Percentiles rank a stretch among this genome's conserved stretches.
Conservation (phyloP, 345 rosid species). For the Turnera subulata region DNA sequence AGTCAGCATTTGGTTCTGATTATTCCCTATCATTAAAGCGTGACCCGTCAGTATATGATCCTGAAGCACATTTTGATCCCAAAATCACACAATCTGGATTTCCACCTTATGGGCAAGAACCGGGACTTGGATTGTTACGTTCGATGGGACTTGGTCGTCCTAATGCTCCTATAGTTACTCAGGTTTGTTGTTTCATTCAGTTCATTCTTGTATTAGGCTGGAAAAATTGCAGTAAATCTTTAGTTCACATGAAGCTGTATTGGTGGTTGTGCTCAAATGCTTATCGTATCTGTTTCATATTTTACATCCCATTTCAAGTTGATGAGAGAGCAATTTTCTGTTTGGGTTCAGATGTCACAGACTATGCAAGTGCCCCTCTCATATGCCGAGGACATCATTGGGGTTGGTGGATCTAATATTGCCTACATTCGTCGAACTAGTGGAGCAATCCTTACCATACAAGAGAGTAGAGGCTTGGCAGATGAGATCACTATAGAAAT, state of each 20-base stretch:
- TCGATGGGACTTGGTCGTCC: slow-evolving; percentile 27
- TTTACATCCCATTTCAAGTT: too few relatives aligned
- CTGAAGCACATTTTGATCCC: slow-evolving; percentile 24
- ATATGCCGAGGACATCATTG: slow-evolving; percentile 36
- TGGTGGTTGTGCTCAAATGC: not conserved
- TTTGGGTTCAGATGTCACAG: slow-evolving; percentile 23
- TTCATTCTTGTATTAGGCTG: not conserved
- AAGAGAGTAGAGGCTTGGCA: slow-evolving; percentile 30
- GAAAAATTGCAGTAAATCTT: not conserved
- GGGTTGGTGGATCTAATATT: slow-evolving; percentile 33
- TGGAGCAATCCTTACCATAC: slow-evolving; percentile 28
- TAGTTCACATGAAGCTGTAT: not conserved
- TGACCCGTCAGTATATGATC: slow-evolving; percentile 33
- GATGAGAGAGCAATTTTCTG: too few relatives aligned
- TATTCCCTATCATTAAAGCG: slow-evolving; percentile 37
- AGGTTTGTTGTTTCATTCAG: slow-evolving; percentile 24
- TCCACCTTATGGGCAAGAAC: slow-evolving; percentile 24
- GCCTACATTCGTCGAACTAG: slow-evolving; percentile 34
- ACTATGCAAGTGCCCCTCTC: slow-evolving; percentile 35
- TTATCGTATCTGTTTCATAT: too few relatives aligned
- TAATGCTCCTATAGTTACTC: slow-evolving; percentile 32
- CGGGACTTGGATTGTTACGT: slow-evolving; percentile 23
- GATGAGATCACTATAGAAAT: slow-evolving; percentile 36
- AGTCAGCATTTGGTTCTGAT: slow-evolving; percentile 24
- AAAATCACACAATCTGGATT: slow-evolving; percentile 23